Percentiles rank a stretch among this genome's conserved stretches.
phyloP scores from a whole-genome alignment of 2,329 filamentous ascomycete species.

The Phaeophleospora eucalypticola region DNA sequence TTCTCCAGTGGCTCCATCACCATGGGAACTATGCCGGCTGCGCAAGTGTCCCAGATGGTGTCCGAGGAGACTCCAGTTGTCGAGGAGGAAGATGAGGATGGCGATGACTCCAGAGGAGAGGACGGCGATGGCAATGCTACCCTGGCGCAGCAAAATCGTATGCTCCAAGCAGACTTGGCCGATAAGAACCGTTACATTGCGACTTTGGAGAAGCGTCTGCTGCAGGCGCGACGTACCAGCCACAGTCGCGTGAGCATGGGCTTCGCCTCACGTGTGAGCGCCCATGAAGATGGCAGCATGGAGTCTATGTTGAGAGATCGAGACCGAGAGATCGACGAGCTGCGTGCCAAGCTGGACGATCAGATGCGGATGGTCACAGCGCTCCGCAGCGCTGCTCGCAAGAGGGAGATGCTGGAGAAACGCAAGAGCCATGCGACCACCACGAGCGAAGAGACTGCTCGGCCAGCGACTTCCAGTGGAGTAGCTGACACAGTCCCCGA shows the following conservation, averaged over 20 bases:
- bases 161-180: slow-evolving; percentile 89
- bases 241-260: slow-evolving; percentile 81
- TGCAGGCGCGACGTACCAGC: slow-evolving; percentile 86
- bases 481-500: slow-evolving; percentile 20
- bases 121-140: slow-evolving; percentile 87
- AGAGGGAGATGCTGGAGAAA: slow-evolving; percentile 61
- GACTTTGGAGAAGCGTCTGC: slow-evolving; percentile 83
- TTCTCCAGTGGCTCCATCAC: slow-evolving; percentile 31
- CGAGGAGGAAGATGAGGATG: slow-evolving; percentile 45
- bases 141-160: slow-evolving; percentile 76
- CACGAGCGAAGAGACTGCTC: slow-evolving; percentile 17
- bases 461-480: slow-evolving; percentile 13
- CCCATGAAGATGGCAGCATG: slow-evolving; percentile 67
- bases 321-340: slow-evolving; percentile 84
- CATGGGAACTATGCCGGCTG: slow-evolving; percentile 28
- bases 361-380: slow-evolving; percentile 92
- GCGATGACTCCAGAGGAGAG: slow-evolving; percentile 51
- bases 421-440: slow-evolving; percentile 21
- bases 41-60: slow-evolving; percentile 27
- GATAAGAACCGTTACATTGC: slow-evolving; percentile 97
- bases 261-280: slow-evolving; percentile 47
- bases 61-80: slow-evolving; percentile 32
- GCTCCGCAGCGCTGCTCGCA: slow-evolving; percentile 77
- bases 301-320: slow-evolving; percentile 75
- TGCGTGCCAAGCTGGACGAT: slow-evolving; percentile 85